Conservation (phyloP, 257 asterid genomes). For the Dorcoceras hygrometricum region DNA sequence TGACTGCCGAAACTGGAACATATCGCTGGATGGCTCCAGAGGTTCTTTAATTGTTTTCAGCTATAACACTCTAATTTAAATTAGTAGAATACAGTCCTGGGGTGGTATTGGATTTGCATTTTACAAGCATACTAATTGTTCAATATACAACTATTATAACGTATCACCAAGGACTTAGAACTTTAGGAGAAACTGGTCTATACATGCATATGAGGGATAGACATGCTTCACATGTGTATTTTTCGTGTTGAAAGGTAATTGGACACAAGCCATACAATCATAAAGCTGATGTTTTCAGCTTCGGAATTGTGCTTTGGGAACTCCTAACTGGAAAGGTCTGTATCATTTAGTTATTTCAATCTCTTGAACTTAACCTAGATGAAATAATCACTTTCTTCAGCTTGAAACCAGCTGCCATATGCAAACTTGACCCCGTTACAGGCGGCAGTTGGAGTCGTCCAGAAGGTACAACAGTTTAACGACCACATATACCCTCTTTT, state of each 20-base stretch:
- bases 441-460: conserved; percentile 89
- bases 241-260: conserved; percentile 52
- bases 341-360: conserved; percentile 5
- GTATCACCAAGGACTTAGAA: not conserved
- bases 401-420: conserved; percentile 60
- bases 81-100: not conserved
- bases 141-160: not conserved
- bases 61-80: not conserved
- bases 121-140: not conserved
- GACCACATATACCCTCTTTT: not conserved
- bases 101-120: not conserved
- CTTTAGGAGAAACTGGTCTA: not conserved
- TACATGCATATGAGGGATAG: not conserved
- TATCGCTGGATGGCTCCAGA: conserved; percentile 99
- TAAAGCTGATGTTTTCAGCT: conserved; percentile 84
- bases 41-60: conserved; percentile 37
- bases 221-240: not conserved
- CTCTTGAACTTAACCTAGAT: not conserved
- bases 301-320: conserved; percentile 77
- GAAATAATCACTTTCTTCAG: conserved; percentile 23
- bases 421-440: conserved; percentile 75
- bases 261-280: conserved; percentile 80
- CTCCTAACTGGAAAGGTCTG: conserved; percentile 80
- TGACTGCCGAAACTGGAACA: conserved; percentile 98
- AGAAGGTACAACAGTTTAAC: conserved; percentile 44